These are phyloP conservation scores for Aspergillus texensis DNA, from an alignment of 2,329 filamentous ascomycete species.

Conservation along the genomic window DNA sequence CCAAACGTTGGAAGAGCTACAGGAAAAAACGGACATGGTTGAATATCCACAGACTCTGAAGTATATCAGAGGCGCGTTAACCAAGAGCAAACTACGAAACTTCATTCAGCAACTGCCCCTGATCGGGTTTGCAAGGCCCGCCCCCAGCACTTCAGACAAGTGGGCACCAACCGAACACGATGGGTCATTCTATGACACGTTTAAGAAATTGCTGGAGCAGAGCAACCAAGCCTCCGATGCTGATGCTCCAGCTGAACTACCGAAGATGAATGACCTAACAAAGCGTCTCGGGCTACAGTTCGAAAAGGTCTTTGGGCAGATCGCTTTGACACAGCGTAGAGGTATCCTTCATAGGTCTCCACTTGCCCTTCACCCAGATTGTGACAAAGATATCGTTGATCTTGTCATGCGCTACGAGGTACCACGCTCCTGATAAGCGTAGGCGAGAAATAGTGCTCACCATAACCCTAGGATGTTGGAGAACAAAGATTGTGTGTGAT, in stretches of 20 bases:
- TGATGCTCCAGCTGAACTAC: constrained; percentile 54
- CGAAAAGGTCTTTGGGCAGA: constrained; percentile 64
- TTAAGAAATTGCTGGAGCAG: constrained; percentile 54
- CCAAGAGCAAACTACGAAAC: constrained; percentile 64
- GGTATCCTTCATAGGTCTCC: constrained; percentile 68
- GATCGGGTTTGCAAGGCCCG: constrained; percentile 31
- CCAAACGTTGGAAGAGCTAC: constrained; percentile 67
- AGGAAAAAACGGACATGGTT: constrained; percentile 75
- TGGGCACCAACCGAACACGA: constrained; percentile 43
- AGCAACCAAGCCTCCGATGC: constrained; percentile 54
- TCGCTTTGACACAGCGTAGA: constrained; percentile 69
- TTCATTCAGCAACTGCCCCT: constrained; percentile 53
- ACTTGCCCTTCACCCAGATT: constrained; percentile 49
- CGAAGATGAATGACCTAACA: constrained; percentile 66
- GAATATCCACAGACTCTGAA: constrained; percentile 72
- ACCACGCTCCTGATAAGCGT: constrained; percentile 12
- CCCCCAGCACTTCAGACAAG: constrained; percentile 46
- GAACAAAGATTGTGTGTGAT: constrained; percentile 31
- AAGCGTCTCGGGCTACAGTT: constrained; percentile 61
- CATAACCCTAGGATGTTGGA: constrained; percentile 25
- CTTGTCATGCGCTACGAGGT: constrained; percentile 60
- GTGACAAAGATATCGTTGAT: constrained; percentile 50
- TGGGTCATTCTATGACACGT: constrained; percentile 48
- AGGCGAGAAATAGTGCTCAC: constrained; percentile 7
- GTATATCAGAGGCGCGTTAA: constrained; percentile 75